phyloP scores from a whole-genome alignment of 306 rosid genomes.

The Prinsepia uniflora region DNA sequence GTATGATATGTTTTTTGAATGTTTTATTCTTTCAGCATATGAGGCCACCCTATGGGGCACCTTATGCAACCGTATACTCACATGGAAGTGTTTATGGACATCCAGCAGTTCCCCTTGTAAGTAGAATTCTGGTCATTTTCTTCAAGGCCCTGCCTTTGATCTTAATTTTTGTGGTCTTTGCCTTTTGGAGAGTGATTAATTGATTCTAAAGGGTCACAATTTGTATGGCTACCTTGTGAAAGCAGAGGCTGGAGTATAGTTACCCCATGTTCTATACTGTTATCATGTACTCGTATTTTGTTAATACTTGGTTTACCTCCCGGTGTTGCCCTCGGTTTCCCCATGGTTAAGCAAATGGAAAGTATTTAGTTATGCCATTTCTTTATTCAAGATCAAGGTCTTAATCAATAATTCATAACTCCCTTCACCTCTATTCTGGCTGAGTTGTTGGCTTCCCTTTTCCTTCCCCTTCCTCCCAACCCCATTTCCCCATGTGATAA shows the following conservation, averaged over 20 bases:
- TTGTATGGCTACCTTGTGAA: neutral
- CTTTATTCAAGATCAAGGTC: neutral
- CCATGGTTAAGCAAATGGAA: neutral
- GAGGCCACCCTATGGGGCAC: constrained; percentile 85
- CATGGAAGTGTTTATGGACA: constrained; percentile 83
- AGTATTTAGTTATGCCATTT: neutral
- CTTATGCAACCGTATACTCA: constrained; percentile 80
- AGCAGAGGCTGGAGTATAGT: neutral
- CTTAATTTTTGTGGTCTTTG: neutral
- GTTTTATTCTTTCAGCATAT: constrained; percentile 57
- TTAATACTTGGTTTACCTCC: constrained; percentile 12
- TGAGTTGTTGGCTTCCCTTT: neutral
- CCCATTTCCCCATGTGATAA: neutral
- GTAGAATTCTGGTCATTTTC: constrained; percentile 30
- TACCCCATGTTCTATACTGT: neutral
- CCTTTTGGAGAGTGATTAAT: neutral
- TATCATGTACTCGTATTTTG: neutral
- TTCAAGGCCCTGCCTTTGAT: neutral
- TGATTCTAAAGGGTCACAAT: neutral
- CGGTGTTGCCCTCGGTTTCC: neutral
- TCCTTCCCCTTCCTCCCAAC: neutral
- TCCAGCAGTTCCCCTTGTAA: constrained; percentile 69
- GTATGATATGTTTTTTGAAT: constrained; percentile 21
- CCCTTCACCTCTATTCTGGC: neutral
- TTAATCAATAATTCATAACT: constrained; percentile 3